A percentile compares a stretch with the other conserved stretches of the same genome.
Conservation (phyloP, 2,329 filamentous ascomycete species). For the Fusarium falciforme region DNA sequence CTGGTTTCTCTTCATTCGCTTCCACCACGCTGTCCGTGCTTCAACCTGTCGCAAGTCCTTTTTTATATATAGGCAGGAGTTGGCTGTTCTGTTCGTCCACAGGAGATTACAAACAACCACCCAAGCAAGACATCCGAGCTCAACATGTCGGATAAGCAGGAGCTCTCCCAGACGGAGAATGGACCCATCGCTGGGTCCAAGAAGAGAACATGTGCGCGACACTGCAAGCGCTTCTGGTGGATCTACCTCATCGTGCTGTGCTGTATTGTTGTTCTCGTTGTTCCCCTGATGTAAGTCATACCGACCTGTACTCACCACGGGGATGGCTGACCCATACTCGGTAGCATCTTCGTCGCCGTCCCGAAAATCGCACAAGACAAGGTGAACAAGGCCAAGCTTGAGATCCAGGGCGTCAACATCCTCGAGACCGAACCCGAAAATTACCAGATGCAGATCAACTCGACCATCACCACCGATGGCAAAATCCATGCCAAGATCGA, state of each 20-base stretch:
- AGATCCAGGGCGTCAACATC: slow-evolving; percentile 63
- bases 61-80: background rate
- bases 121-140: background rate
- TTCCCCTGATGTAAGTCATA: slow-evolving; percentile 68
- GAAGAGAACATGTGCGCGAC: slow-evolving; percentile 55
- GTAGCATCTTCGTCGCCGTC: slow-evolving; percentile 66
- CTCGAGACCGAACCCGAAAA: slow-evolving; percentile 57
- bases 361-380: slow-evolving; percentile 68
- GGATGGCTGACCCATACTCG: slow-evolving; percentile 15
- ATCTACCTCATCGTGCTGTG: slow-evolving; percentile 64
- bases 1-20: slow-evolving; percentile 24
- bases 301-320: background rate
- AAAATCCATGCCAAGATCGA: slow-evolving; percentile 63
- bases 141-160: slow-evolving; percentile 54
- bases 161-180: slow-evolving; percentile 51
- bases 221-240: slow-evolving; percentile 72
- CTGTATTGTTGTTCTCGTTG: slow-evolving; percentile 63
- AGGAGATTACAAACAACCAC: background rate
- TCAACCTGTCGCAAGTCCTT: background rate
- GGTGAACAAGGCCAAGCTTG: slow-evolving; percentile 64
- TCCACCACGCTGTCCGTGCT: slow-evolving; percentile 12
- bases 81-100: background rate
- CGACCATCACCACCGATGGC: slow-evolving; percentile 64
- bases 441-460: slow-evolving; percentile 67
- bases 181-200: slow-evolving; percentile 45